Evolutionary conservation across 2,329 filamentous ascomycete species (phyloP).

Genomic region (Fusarium tjaetaba): DNA sequence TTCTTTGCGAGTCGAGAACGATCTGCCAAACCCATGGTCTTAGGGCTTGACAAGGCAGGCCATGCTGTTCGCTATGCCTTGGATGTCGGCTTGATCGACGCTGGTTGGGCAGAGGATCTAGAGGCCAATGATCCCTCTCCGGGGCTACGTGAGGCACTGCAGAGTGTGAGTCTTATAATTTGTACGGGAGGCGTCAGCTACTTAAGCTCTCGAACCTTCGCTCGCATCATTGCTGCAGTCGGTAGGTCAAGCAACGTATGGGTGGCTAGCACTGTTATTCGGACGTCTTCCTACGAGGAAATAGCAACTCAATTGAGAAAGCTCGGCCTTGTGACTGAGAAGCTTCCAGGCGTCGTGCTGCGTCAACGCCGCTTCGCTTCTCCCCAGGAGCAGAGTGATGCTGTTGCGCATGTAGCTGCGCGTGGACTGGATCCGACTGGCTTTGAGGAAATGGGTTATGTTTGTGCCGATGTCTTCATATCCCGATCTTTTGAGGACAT

Average conservation of each 20-base stretch:
- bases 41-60: background rate
- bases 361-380: background rate
- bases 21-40: background rate
- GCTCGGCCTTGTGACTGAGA: background rate
- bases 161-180: background rate
- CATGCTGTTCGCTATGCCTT: background rate
- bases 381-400: background rate
- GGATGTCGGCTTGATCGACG: background rate
- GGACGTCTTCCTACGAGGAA: background rate
- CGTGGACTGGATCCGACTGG: background rate
- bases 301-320: background rate
- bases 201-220: background rate
- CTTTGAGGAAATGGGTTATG: background rate
- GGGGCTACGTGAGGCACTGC: rapidly evolving
- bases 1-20: background rate
- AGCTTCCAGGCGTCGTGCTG: background rate
- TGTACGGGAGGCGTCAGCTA: background rate
- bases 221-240: background rate
- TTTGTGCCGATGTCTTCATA: background rate
- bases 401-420: background rate
- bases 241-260: background rate
- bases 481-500: background rate
- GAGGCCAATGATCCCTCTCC: background rate
- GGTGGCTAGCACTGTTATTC: background rate
- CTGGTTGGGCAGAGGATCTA: background rate